Evolutionary conservation across 1,139 yeast genomes (phyloP), one percentile per base, ranked within the genome.

Genomic region (Scheffersomyces illinoinensis): DNA sequence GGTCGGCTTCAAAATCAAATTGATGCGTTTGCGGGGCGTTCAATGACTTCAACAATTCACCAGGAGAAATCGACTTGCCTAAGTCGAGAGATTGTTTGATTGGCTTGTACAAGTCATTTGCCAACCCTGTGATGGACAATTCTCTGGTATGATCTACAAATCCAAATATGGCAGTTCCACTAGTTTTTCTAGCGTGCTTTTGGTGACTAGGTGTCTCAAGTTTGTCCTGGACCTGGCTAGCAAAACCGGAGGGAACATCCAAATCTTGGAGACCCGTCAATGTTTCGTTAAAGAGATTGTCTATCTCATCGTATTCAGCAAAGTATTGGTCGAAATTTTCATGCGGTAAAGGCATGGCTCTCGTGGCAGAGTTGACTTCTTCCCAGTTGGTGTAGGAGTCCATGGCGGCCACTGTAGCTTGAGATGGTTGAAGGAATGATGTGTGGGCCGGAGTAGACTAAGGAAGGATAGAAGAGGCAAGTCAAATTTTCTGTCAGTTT

Each of bases 161-260:
- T 0, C 90, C 90, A 68, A 86, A 86, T 49, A 86, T 86, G 7
- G 89, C 89, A 1, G 90, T 86, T 8, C 90, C 90, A 71, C 88
- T 84, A 46, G 72, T 70, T 60, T 78, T 77, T 54, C 84, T 68
- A 54, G 75, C 68, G 59, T 80, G 84, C 53, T 68, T 71, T 53
- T 62, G 61, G 33, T 61, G 65, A 2, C 24, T 20, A 48, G 51
- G 17, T 5, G 18, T 48, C 12, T 48, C 51, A 17, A 20, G 26
- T 20, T 48, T 48, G 19, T n/a, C 33, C 19, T 55, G 59, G 17
- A 33, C 5, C 12, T 56, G 55, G 21, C 59, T 54, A 24, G 59
- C 63, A 53, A 58, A 66, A 1, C 69, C 69, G 3, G 65, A 64
- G 0, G 88, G 85, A 47, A 85, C 86, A 63, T 85, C 88, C 61